These are phyloP conservation scores for Alternaria novae-zelandiae DNA, from an alignment of 2,329 filamentous ascomycete genomes.

Conservation along the genomic window DNA sequence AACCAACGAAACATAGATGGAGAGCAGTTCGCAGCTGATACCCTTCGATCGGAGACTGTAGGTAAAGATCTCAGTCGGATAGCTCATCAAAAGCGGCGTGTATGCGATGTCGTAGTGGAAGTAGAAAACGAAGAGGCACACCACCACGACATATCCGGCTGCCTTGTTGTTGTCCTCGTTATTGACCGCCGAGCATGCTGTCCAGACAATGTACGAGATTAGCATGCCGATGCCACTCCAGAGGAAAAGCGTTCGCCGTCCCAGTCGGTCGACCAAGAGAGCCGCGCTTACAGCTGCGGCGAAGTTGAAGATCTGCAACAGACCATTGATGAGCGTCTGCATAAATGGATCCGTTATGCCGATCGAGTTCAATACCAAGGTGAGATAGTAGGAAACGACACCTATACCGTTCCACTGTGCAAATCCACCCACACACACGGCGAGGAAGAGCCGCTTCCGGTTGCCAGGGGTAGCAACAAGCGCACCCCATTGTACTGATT, in stretches of 20 bases:
- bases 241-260: slow-evolving; percentile 34
- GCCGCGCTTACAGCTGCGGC: not conserved
- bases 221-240: slow-evolving; percentile 42
- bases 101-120: slow-evolving; percentile 3
- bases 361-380: not conserved
- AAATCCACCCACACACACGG: not conserved
- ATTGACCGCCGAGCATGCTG: slow-evolving; percentile 21
- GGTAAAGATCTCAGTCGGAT: slow-evolving; percentile 56
- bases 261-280: not conserved
- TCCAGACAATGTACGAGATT: slow-evolving; percentile 41
- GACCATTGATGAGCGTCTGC: not conserved
- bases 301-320: not conserved
- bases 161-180: not conserved
- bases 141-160: slow-evolving; percentile 53
- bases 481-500: slow-evolving; percentile 2
- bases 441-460: not conserved
- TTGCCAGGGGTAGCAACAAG: slow-evolving; percentile 4
- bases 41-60: slow-evolving; percentile 57
- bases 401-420: not conserved
- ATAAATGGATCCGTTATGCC: not conserved
- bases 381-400: not conserved
- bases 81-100: slow-evolving; percentile 45
- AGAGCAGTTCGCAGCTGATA: slow-evolving; percentile 54
- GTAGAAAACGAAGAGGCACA: slow-evolving; percentile 58
- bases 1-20: slow-evolving; percentile 61